Evolutionary conservation across 139 green algal species (phyloP).

Genomic region (Asterochloris sp.): DNA sequence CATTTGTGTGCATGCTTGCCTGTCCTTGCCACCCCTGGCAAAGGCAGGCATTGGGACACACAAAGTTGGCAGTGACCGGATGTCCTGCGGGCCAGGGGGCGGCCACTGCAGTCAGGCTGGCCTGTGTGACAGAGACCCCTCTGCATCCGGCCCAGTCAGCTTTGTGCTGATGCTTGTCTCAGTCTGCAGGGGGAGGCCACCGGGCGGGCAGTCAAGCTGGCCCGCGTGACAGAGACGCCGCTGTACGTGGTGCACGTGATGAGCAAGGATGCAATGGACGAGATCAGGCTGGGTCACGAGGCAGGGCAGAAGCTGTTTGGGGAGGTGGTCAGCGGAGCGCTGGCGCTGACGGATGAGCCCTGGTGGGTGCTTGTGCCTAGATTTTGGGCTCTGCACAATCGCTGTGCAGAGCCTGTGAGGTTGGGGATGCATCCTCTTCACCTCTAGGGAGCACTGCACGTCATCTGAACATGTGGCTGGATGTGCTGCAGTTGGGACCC

Average conservation of each 20-base stretch:
- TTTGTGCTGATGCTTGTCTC: slow-evolving; percentile 22
- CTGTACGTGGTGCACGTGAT: slow-evolving; percentile 98
- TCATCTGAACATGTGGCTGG: not conserved
- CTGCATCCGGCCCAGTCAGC: no score
- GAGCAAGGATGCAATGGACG: slow-evolving; percentile 76
- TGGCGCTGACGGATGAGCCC: slow-evolving; percentile 48
- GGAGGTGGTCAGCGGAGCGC: slow-evolving; percentile 77
- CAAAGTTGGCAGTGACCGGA: no score
- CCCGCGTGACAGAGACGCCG: slow-evolving; percentile 72
- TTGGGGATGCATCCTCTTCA: not conserved
- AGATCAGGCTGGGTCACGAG: slow-evolving; percentile 41
- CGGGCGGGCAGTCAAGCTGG: slow-evolving; percentile 76
- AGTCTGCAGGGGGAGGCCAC: slow-evolving; percentile 79
- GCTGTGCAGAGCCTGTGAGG: not conserved
- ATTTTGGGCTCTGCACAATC: not conserved
- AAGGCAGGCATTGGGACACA: no score
- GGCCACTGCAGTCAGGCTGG: no score
- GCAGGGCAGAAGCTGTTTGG: slow-evolving; percentile 64
- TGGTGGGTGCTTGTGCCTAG: not conserved
- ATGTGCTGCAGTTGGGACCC: slow-evolving; percentile 16
- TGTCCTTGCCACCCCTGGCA: no score
- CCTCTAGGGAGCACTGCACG: no score
- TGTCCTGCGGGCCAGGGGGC: no score
- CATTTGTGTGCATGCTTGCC: no score
- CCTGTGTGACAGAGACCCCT: no score